Evolutionary conservation across 805 yeast species (phyloP).

Genomic region (Lachancea thermotolerans): DNA sequence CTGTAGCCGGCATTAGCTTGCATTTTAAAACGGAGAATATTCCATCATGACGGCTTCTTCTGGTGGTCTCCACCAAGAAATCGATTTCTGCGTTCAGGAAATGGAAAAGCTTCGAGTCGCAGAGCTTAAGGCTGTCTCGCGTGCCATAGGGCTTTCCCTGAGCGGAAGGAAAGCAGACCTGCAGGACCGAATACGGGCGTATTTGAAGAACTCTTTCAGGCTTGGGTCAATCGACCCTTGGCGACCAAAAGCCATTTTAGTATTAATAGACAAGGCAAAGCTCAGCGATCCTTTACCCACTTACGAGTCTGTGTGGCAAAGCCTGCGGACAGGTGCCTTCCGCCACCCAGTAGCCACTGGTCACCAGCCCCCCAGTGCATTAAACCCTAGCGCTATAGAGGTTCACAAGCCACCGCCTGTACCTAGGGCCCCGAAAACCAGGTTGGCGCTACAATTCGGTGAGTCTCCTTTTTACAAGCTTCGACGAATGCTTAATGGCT

Average conservation of each 20-base stretch:
- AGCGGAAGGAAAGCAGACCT: conserved; percentile 59
- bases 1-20: no score
- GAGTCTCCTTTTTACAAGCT: conserved; percentile 52
- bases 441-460: conserved; percentile 32
- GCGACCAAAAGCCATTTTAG: conserved; percentile 40
- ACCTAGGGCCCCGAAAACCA: conserved; percentile 5
- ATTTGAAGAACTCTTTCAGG: conserved; percentile 37
- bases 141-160: conserved; percentile 41
- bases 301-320: conserved; percentile 29
- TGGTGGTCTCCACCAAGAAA: conserved; percentile 26
- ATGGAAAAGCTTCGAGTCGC: conserved; percentile 40
- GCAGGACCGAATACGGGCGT: conserved; percentile 45
- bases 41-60: conserved; percentile 5
- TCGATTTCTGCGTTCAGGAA: conserved; percentile 28
- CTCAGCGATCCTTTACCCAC: conserved; percentile 35
- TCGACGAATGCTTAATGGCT: conserved; percentile 40
- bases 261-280: conserved; percentile 36
- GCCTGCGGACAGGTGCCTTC: conserved; percentile 17
- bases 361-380: conserved; percentile 14
- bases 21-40: neutral
- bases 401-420: neutral
- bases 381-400: neutral
- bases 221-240: conserved; percentile 37
- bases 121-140: conserved; percentile 47
- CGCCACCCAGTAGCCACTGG: conserved; percentile 23